Evolutionary conservation across 768 basidiomycete genomes (phyloP), one percentile per base, ranked within the genome.

Genomic region (Candolleomyces eurysporus): DNA sequence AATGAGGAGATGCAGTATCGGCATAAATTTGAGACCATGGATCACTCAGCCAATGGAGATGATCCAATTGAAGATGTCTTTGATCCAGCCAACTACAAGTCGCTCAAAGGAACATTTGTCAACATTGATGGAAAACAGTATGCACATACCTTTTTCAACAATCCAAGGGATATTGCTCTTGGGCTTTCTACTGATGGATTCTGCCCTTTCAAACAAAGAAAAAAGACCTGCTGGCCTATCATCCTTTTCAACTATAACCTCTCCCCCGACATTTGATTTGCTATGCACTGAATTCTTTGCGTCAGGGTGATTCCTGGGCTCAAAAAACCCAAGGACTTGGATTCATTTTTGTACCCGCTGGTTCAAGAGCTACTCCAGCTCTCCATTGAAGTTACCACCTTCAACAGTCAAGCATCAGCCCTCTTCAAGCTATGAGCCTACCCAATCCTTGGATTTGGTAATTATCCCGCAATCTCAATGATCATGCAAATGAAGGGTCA

Each of bases 261-360:
- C 0, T 74, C 74, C 2, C 81, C 80, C 0, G 66, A 76, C 16
- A 60, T 75, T 7, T 71, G 70, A 4, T 72, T 68, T 30, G 75
- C 74, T 22, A 55, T 74, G 13, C 48, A 65, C 0, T 59, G 75
- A n/a, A 61, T 79, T 13, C 42, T 81, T 1, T 73, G 71, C 48
- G 52, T 81, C 17, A 75, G 78, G 2, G 66, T 80, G 36, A 77
- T 83, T 40, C 80, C 78, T 3, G 78, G 82, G 0, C 82, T 78
- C 0, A 68, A 69, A 11, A 70, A 72, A 32, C 75, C 80, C 0
- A 72, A 74, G 40, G 73, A 79, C 48, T 31, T 78, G 6, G 70
- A 73, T 31, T 78, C 79, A 0, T 82, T 81, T 55, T 66, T 76
- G 0, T 62, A 56, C 36, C 79, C 76, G 79, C 53, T 78, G 3